Evolutionary conservation across 257 asterid species (phyloP).

Genomic region (Lithospermum erythrorhizon): DNA sequence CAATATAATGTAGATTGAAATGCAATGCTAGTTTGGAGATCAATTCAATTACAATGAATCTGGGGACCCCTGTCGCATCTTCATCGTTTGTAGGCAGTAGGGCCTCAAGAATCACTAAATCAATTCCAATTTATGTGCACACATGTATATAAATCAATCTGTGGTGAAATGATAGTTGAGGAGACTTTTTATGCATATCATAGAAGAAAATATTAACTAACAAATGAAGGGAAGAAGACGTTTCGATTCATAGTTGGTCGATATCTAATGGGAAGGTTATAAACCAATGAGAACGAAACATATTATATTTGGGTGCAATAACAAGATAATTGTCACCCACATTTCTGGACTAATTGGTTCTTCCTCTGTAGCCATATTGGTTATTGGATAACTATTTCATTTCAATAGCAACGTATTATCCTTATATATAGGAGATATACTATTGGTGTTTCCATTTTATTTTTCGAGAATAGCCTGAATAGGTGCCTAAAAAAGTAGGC

Average conservation of each 20-base stretch:
- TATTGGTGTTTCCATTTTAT: too few relatives aligned
- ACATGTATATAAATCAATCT: not conserved
- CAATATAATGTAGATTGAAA: not conserved
- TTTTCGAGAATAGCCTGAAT: too few relatives aligned
- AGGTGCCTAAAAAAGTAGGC: too few relatives aligned
- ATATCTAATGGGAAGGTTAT: not conserved
- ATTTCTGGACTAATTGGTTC: not conserved
- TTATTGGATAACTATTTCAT: not conserved
- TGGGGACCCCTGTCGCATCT: constrained; percentile 1
- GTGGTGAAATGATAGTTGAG: not conserved
- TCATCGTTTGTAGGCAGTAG: not conserved
- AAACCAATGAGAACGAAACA: not conserved
- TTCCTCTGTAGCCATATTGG: too few relatives aligned
- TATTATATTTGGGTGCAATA: not conserved
- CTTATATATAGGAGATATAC: too few relatives aligned
- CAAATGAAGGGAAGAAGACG: not conserved
- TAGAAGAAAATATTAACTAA: not conserved
- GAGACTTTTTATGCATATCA: not conserved
- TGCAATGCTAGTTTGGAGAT: not conserved
- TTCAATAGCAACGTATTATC: too few relatives aligned
- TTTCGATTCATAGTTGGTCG: constrained; percentile 4
- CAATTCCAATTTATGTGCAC: too few relatives aligned
- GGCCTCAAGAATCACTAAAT: not conserved
- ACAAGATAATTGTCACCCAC: not conserved
- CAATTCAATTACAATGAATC: not conserved